Evolutionary conservation across 2,329 filamentous ascomycete species (phyloP).

Genomic region (Hypoxylon sp.): DNA sequence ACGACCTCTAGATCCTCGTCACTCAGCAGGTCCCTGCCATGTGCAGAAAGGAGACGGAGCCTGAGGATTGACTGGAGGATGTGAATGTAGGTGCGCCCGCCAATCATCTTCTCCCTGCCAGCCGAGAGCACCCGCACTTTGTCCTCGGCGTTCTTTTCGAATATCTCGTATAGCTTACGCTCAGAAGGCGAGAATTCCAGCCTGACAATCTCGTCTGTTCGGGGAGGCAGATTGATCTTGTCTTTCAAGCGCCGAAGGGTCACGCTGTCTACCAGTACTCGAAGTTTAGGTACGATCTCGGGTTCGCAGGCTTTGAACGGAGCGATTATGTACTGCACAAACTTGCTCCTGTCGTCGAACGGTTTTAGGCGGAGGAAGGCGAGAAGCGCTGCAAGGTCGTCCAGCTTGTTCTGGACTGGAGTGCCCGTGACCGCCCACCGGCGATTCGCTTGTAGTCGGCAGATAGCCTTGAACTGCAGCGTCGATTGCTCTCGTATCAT

Average conservation of each 20-base stretch:
- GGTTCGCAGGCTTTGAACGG: constrained; percentile 90
- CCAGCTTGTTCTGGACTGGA: constrained; percentile 90
- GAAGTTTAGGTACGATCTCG: constrained; percentile 82
- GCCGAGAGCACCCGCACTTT: constrained; percentile 78
- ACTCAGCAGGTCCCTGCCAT: constrained; percentile 89
- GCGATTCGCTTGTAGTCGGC: constrained; percentile 77
- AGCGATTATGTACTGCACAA: constrained; percentile 79
- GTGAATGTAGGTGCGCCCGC: constrained; percentile 90
- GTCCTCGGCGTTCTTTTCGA: constrained; percentile 80
- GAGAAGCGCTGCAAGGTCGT: constrained; percentile 86
- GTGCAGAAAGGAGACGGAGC: constrained; percentile 88
- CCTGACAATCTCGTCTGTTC: constrained; percentile 74
- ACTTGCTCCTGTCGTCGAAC: constrained; percentile 80
- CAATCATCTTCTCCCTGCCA: constrained; percentile 69
- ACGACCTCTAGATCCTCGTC: constrained; percentile 82
- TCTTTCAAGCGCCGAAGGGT: constrained; percentile 92
- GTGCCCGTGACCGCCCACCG: constrained; percentile 98
- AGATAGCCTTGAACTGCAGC: constrained; percentile 84
- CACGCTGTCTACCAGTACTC: constrained; percentile 91
- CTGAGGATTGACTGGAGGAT: constrained; percentile 91
- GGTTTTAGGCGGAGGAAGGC: constrained; percentile 85
- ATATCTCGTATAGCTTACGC: constrained; percentile 80
- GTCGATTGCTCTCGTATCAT: constrained; percentile 88
- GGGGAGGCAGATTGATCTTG: constrained; percentile 80
- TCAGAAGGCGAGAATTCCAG: constrained; percentile 82